Evolutionary conservation across 495 filamentous ascomycete genomes (phyloP).

Genomic region (Penicillium crystallinum): DNA sequence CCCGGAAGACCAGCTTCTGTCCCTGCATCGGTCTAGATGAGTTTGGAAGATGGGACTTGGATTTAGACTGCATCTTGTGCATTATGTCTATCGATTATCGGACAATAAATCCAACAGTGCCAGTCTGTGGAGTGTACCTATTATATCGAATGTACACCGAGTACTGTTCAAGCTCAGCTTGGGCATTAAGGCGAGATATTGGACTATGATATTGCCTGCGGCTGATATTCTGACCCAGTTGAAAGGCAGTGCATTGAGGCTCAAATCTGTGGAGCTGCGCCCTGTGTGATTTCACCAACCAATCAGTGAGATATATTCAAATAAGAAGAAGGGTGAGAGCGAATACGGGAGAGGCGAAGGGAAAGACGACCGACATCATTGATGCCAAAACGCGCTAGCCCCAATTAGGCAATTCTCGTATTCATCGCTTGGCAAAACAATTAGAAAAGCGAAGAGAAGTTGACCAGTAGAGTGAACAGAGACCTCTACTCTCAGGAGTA

Average conservation of each 20-base stretch:
- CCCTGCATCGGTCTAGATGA: slow-evolving; percentile 18
- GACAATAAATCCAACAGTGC: not conserved
- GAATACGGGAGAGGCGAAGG: not conserved
- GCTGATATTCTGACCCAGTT: not conserved
- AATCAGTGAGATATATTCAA: not conserved
- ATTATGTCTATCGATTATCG: not conserved
- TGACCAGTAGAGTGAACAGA: not conserved
- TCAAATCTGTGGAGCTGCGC: not conserved
- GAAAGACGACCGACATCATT: slow-evolving; percentile 4
- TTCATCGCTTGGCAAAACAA: slow-evolving; percentile 4
- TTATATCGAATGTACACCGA: not conserved
- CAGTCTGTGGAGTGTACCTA: not conserved
- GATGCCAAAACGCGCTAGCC: slow-evolving; percentile 9
- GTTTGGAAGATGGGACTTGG: not conserved
- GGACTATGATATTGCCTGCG: not conserved
- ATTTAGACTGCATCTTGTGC: slow-evolving; percentile 3
- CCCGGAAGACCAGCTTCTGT: slow-evolving; percentile 25
- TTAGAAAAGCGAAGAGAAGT: not conserved
- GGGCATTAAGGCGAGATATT: not conserved
- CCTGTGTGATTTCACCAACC: not conserved
- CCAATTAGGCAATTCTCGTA: slow-evolving; percentile 18
- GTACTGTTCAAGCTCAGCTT: not conserved
- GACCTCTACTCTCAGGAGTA: not conserved
- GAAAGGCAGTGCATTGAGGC: not conserved
- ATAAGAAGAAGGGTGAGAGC: not conserved